These are phyloP conservation scores for Pelargonium citronellum DNA, from an alignment of 441 rosid species.

Conservation along the genomic window DNA sequence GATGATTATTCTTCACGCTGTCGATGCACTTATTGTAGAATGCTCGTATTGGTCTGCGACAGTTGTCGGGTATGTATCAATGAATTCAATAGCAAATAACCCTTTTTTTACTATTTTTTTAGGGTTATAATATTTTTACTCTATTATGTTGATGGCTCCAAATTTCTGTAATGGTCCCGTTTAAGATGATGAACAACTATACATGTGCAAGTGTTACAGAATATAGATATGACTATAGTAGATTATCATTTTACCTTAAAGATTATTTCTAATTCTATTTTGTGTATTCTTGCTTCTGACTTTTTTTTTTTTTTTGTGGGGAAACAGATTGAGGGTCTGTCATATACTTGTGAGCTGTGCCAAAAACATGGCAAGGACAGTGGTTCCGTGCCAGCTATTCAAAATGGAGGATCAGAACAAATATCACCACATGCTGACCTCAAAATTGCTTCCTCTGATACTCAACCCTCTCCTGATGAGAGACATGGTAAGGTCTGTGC, in stretches of 20 bases:
- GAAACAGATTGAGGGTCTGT: slow-evolving; percentile 46
- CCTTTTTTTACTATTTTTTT: not conserved
- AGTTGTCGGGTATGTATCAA: slow-evolving; percentile 50
- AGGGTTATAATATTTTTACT: no score
- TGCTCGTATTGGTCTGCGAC: slow-evolving; percentile 88
- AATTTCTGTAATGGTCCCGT: no score
- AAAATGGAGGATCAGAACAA: slow-evolving; percentile 23
- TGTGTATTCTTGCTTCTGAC: slow-evolving; percentile 18
- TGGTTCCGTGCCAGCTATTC: slow-evolving; percentile 20
- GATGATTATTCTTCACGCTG: slow-evolving; percentile 82
- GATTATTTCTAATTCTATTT: not conserved
- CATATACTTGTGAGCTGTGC: slow-evolving; percentile 69
- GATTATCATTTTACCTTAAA: no score
- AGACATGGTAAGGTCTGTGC: slow-evolving; percentile 65
- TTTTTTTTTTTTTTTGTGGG: no score
- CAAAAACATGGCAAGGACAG: slow-evolving; percentile 47
- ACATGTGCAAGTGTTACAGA: no score
- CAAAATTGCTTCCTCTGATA: slow-evolving; percentile 23
- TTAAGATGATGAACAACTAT: no score
- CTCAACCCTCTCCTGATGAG: slow-evolving; percentile 26
- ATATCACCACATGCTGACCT: slow-evolving; percentile 17
- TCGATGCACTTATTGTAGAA: slow-evolving; percentile 68
- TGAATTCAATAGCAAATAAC: not conserved
- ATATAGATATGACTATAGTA: no score
- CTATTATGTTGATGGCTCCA: no score